Evolutionary conservation across 2,329 filamentous ascomycete genomes (phyloP).

Genomic region (Alternaria rosae): DNA sequence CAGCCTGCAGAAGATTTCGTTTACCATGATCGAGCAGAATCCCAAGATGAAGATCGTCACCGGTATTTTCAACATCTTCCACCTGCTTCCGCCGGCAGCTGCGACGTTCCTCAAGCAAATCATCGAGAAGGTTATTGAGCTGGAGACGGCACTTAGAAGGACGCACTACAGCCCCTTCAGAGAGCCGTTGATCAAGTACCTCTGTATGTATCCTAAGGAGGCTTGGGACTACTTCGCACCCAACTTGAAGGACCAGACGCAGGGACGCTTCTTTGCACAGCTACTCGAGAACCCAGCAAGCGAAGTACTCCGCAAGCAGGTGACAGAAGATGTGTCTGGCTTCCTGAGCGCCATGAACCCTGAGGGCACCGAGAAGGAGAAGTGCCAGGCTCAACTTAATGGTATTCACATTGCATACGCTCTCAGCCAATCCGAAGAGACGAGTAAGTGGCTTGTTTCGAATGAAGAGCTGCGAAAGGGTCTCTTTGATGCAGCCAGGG

Average conservation of each 20-base stretch:
- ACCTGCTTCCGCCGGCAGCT: conserved; percentile 89
- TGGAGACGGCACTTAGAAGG: conserved; percentile 83
- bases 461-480: conserved; percentile 65
- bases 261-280: conserved; percentile 90
- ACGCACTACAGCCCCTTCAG: conserved; percentile 94
- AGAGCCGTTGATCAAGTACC: conserved; percentile 86
- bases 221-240: conserved; percentile 81
- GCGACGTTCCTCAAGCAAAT: conserved; percentile 90
- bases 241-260: conserved; percentile 82
- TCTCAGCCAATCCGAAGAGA: conserved; percentile 71
- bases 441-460: conserved; percentile 70
- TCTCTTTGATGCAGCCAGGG: conserved; percentile 72
- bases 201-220: conserved; percentile 91
- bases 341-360: conserved; percentile 73
- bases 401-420: conserved; percentile 85
- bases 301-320: conserved; percentile 74
- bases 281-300: conserved; percentile 80
- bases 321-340: conserved; percentile 74
- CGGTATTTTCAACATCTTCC: conserved; percentile 95
- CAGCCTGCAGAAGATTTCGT: conserved; percentile 87
- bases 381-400: conserved; percentile 83
- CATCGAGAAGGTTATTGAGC: conserved; percentile 85
- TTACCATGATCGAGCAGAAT: conserved; percentile 93
- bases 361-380: conserved; percentile 69
- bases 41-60: conserved; percentile 92